phyloP scores from a whole-genome alignment of 2,329 filamentous ascomycete genomes.

The Graphiopsis chlorocephala region DNA sequence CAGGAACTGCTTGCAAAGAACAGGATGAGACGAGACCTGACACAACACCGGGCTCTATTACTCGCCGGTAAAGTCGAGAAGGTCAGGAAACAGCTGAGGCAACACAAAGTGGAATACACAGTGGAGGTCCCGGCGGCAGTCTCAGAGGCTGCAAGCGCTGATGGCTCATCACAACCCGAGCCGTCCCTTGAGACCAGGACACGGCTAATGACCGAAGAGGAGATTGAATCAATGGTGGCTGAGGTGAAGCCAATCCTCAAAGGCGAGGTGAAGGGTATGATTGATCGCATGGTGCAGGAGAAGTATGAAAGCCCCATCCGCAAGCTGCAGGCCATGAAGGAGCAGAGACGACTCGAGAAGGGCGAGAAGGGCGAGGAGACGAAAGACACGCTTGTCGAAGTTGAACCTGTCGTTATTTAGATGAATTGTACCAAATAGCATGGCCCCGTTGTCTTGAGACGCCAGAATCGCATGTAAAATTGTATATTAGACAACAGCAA shows the following conservation, averaged over 20 bases:
- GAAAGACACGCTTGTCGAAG: neutral
- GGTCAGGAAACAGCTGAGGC: neutral
- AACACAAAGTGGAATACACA: neutral
- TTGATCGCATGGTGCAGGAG: neutral
- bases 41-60: neutral
- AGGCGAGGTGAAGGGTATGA: neutral
- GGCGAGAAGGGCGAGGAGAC: neutral
- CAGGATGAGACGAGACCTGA: neutral
- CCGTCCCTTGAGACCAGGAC: neutral
- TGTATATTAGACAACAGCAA: slow-evolving; percentile 13
- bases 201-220: neutral
- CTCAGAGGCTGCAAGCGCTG: neutral
- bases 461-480: slow-evolving; percentile 2
- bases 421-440: neutral
- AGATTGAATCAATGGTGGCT: neutral
- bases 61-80: no score
- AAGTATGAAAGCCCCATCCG: neutral
- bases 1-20: neutral
- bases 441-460: neutral
- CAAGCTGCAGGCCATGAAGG: neutral
- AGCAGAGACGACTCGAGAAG: neutral
- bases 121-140: neutral
- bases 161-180: neutral
- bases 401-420: neutral
- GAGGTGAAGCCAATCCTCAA: neutral